phyloP scores from a whole-genome alignment of 768 basidiomycete species.

The Cystobasidium onofrii region DNA sequence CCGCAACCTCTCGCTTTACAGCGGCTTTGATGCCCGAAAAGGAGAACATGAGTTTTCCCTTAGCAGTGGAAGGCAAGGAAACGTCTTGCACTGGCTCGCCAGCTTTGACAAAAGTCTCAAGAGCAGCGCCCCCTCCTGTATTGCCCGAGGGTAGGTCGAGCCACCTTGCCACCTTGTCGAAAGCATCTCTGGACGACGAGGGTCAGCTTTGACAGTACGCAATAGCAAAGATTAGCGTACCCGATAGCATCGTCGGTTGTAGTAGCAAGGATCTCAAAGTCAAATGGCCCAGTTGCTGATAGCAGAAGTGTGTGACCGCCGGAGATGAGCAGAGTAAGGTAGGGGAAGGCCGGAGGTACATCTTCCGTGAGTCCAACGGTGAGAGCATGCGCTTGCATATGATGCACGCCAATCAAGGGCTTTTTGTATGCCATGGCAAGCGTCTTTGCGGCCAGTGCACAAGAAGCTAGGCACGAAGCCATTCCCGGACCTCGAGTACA shows the following conservation, averaged over 20 bases:
- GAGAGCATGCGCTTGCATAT: constrained; percentile 95
- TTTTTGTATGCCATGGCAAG: constrained; percentile 68
- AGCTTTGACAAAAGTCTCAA: constrained; percentile 57
- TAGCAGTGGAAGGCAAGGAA: constrained; percentile 50
- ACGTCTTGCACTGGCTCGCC: constrained; percentile 26
- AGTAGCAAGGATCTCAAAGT: constrained; percentile 38
- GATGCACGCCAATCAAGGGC: constrained; percentile 70
- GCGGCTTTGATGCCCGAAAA: constrained; percentile 53
- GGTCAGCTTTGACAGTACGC: background rate
- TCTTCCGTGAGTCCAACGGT: constrained; percentile 62
- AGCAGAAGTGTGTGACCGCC: constrained; percentile 91
- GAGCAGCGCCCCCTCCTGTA: constrained; percentile 59
- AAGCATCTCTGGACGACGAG: constrained; percentile 50
- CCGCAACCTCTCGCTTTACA: background rate
- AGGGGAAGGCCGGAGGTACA: constrained; percentile 61
- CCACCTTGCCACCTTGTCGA: constrained; percentile 72
- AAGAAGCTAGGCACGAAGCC: constrained; percentile 68
- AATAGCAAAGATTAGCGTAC: background rate
- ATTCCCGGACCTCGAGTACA: constrained; percentile 75
- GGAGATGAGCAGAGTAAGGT: constrained; percentile 76
- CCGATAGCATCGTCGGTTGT: constrained; percentile 40
- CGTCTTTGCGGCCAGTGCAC: constrained; percentile 72
- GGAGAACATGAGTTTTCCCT: constrained; percentile 61
- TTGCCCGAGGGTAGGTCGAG: constrained; percentile 57
- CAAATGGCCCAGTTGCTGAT: constrained; percentile 51